Evolutionary conservation across 148 eudicot genomes (phyloP).

Genomic region (Rheum nobile): DNA sequence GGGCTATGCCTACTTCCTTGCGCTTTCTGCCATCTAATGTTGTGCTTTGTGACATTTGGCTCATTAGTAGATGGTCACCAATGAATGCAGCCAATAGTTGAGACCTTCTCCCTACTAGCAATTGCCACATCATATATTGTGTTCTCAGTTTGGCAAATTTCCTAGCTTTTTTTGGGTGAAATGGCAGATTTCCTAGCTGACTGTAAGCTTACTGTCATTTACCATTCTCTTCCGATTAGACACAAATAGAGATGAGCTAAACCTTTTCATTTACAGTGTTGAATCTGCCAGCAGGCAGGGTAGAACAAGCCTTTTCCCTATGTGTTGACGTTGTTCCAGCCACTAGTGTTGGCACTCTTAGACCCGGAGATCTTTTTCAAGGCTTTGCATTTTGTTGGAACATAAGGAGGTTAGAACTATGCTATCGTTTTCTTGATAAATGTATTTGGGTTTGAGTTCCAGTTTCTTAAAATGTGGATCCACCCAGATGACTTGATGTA

Average conservation of each 20-base stretch:
- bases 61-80: constrained; percentile 64
- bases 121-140: constrained; percentile 85
- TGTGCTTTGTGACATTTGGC: constrained; percentile 73
- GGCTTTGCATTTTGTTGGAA: constrained; percentile 95
- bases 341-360: constrained; percentile 51
- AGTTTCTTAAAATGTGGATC: too few relatives aligned
- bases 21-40: constrained; percentile 61
- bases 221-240: background rate
- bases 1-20: constrained; percentile 82
- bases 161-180: too few relatives aligned
- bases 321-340: constrained; percentile 67
- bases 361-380: constrained; percentile 94
- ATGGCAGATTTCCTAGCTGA: constrained; percentile 91
- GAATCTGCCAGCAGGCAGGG: constrained; percentile 65
- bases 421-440: too few relatives aligned
- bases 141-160: constrained; percentile 79
- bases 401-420: constrained; percentile 67
- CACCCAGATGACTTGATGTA: too few relatives aligned
- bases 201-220: constrained; percentile 35
- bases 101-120: constrained; percentile 75
- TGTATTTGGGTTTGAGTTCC: too few relatives aligned
- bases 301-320: constrained; percentile 61
- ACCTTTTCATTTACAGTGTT: constrained; percentile 44
- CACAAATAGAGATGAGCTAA: background rate
- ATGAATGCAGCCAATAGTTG: constrained; percentile 73